These are phyloP conservation scores for Pseudopithomyces chartarum DNA, from an alignment of 2,329 filamentous ascomycete species.

Conservation along the genomic window DNA sequence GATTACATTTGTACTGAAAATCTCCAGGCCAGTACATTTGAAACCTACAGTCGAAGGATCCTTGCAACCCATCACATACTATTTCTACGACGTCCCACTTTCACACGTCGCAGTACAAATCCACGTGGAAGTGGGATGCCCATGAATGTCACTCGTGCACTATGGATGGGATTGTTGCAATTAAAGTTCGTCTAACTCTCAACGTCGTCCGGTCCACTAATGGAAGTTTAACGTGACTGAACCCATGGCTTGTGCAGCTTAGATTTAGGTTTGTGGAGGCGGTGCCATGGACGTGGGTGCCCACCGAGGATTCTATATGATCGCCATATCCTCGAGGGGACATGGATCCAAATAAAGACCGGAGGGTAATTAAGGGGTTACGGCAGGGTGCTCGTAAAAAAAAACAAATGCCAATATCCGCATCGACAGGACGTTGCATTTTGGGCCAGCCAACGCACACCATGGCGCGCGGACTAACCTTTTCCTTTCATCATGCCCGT, in stretches of 20 bases:
- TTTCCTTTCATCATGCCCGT: background rate
- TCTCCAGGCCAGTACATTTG: too few species aligned
- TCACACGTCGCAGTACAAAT: too few species aligned
- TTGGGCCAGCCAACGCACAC: conserved; percentile 1
- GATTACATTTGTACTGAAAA: too few species aligned
- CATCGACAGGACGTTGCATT: conserved; percentile 4
- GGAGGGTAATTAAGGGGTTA: conserved; percentile 8
- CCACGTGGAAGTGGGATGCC: too few species aligned
- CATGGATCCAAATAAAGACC: conserved; percentile 5
- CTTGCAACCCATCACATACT: too few species aligned
- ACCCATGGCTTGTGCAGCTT: conserved; percentile 3
- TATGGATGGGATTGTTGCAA: too few species aligned
- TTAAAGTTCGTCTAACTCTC: background rate
- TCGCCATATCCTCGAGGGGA: background rate
- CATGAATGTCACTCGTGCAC: too few species aligned
- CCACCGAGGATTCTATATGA: background rate
- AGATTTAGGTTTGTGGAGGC: background rate
- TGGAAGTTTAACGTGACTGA: background rate
- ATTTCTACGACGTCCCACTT: too few species aligned
- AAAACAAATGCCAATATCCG: conserved; percentile 5
- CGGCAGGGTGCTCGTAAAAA: conserved; percentile 4
- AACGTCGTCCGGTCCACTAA: too few species aligned
- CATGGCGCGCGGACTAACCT: conserved; percentile 3
- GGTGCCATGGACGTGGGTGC: background rate
- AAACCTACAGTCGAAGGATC: too few species aligned